Evolutionary conservation across 495 filamentous ascomycete genomes (phyloP).

Genomic region (Penicillium taxi): DNA sequence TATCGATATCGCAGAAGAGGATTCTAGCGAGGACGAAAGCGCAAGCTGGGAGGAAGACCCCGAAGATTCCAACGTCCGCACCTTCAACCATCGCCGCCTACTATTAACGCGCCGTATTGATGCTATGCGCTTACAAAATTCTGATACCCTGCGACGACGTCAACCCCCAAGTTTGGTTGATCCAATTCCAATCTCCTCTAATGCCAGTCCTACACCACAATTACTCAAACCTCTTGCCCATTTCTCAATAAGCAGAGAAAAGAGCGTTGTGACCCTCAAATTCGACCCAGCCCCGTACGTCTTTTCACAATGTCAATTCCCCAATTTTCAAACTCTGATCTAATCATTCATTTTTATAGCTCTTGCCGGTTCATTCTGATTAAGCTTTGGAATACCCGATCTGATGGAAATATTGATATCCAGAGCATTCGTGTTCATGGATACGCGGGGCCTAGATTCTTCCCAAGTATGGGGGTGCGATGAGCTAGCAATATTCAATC

Average conservation of each 20-base stretch:
- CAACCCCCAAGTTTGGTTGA: slow-evolving; percentile 24
- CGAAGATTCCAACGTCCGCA: slow-evolving; percentile 9
- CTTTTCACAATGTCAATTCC: neutral
- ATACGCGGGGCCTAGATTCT: slow-evolving; percentile 74
- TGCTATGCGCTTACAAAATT: slow-evolving; percentile 18
- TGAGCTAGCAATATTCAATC: slow-evolving; percentile 11
- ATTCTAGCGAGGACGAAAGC: slow-evolving; percentile 47
- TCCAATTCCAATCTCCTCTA: slow-evolving; percentile 15
- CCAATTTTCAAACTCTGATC: slow-evolving; percentile 1
- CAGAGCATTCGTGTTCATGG: slow-evolving; percentile 72
- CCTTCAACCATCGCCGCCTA: slow-evolving; percentile 22
- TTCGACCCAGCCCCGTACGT: slow-evolving; percentile 83
- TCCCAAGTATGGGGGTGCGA: slow-evolving; percentile 41
- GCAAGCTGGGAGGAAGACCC: slow-evolving; percentile 34
- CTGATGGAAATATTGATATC: slow-evolving; percentile 70
- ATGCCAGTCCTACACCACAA: too few species aligned
- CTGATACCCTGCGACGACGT: slow-evolving; percentile 17
- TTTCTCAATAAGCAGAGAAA: slow-evolving; percentile 72
- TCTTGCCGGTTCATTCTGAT: slow-evolving; percentile 70
- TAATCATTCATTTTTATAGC: slow-evolving; percentile 19
- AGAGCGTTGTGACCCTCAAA: slow-evolving; percentile 75
- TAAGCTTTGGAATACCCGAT: slow-evolving; percentile 73
- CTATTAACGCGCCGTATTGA: slow-evolving; percentile 19
- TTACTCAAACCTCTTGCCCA: slow-evolving; percentile 62
- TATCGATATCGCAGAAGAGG: slow-evolving; percentile 22